phyloP scores from a whole-genome alignment of 2,329 filamentous ascomycete genomes.

The Lizonia empirigonia region DNA sequence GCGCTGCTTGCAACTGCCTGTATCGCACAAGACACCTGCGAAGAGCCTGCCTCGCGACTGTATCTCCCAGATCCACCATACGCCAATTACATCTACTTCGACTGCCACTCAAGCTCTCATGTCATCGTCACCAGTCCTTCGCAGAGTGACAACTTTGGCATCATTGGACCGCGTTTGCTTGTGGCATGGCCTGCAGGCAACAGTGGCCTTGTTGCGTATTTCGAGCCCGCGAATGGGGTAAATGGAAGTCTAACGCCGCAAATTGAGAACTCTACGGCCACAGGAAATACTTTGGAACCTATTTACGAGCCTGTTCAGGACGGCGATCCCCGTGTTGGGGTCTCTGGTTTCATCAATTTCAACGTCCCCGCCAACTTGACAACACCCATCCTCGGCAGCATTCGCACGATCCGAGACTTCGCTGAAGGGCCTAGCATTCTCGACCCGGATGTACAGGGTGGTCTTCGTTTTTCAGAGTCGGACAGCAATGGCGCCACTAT shows the following conservation, averaged over 20 bases:
- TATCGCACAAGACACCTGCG: slow-evolving; percentile 14
- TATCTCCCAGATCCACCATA: slow-evolving; percentile 64
- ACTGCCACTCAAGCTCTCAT: slow-evolving; percentile 65
- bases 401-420: slow-evolving; percentile 67
- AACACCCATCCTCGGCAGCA: slow-evolving; percentile 65
- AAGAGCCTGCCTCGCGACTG: slow-evolving; percentile 35
- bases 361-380: slow-evolving; percentile 63
- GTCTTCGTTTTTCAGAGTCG: slow-evolving; percentile 51
- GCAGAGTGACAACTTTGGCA: slow-evolving; percentile 58
- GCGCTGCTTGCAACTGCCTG: slow-evolving; percentile 6
- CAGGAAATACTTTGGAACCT: slow-evolving; percentile 54
- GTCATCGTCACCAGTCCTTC: slow-evolving; percentile 66
- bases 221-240: slow-evolving; percentile 59
- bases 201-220: slow-evolving; percentile 64
- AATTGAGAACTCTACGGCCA: slow-evolving; percentile 57
- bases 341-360: slow-evolving; percentile 61
- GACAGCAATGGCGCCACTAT: slow-evolving; percentile 55
- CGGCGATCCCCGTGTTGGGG: slow-evolving; percentile 56
- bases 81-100: slow-evolving; percentile 69
- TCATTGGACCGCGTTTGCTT: slow-evolving; percentile 64
- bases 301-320: slow-evolving; percentile 48
- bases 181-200: slow-evolving; percentile 69
- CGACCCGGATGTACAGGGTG: slow-evolving; percentile 60
- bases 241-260: slow-evolving; percentile 61
- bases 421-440: slow-evolving; percentile 61